Base-by-base conservation (phyloP, 805 yeast species). In the Metschnikowia cerradonensis region DNA sequence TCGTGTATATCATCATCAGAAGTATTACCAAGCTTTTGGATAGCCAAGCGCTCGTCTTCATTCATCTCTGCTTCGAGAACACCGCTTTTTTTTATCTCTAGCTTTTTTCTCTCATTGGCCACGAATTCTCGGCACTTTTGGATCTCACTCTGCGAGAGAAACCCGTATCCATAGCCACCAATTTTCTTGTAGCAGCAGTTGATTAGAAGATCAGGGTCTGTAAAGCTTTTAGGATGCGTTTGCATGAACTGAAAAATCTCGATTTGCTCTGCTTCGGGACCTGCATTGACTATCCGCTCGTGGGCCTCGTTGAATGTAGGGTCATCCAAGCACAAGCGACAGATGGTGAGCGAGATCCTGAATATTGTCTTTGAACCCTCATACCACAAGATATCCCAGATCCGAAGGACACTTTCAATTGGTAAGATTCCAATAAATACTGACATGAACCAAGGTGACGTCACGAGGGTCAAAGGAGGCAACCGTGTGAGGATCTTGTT, bases 391-490 rank as follows among this genome's bases (percentile, higher is more conserved):
- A 95, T 88, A 67, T 94, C 99, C 98, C 99, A 92, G 0, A 94
- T 84, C 50, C 98, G 72, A 41, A 94, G 71, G 7, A 90, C 86
- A 0, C 95, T 81, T 62, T 94, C 98, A 20, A 90, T 82, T 0
- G 99, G 99, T 23, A 94, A 68, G 0, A 86, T 82, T 0, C 96
- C 96, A 34, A 94, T 90, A 68, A 88, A 94, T n/a, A 89, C 80
- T 60, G 97, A 88, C 98, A 94, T 92, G 64, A 94, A 94, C 99
- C 99, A 94, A 49, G 96, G 84, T 0, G 97, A 92, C 0, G 98
- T 94, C 58, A 96, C 94, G 42, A 94, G 75, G 1, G 97, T 88
- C 3, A 94, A 79, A 1, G 97, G 96, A 1, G 99, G 98, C 41
- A 91, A 70, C 57, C 86, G 84, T 14, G 81, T 76, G 32, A 92